These are phyloP conservation scores for Cornus suecica DNA, from an alignment of 148 eudicot species.

Conservation along the genomic window DNA sequence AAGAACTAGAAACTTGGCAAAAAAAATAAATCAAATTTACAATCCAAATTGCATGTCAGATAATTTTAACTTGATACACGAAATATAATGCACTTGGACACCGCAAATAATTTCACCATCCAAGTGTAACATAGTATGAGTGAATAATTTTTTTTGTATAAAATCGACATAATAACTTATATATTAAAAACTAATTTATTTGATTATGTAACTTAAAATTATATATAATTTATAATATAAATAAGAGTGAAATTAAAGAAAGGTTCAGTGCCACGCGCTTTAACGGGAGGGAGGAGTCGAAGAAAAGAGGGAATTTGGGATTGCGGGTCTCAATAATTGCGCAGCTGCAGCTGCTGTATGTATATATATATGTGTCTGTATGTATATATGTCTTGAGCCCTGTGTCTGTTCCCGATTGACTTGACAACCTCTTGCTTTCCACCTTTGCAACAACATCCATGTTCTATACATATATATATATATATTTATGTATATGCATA, in stretches of 20 bases:
- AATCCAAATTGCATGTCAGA: no score
- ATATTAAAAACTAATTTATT: no score
- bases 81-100: no score
- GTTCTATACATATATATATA: background rate
- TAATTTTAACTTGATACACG: no score
- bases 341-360: background rate
- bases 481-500: background rate
- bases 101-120: no score
- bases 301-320: background rate
- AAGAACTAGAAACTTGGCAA: no score
- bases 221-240: no score
- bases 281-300: background rate
- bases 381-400: constrained; percentile 24
- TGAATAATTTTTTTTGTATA: no score
- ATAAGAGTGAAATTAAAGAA: background rate
- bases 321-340: constrained; percentile 7
- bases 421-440: constrained; percentile 2
- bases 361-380: constrained; percentile 4
- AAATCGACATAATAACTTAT: no score
- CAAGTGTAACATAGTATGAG: no score
- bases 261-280: background rate
- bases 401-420: constrained; percentile 19
- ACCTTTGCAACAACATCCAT: background rate
- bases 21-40: no score
- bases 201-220: no score